phyloP scores from a whole-genome alignment of 2,329 filamentous ascomycete species.

The Neonectria hederae region DNA sequence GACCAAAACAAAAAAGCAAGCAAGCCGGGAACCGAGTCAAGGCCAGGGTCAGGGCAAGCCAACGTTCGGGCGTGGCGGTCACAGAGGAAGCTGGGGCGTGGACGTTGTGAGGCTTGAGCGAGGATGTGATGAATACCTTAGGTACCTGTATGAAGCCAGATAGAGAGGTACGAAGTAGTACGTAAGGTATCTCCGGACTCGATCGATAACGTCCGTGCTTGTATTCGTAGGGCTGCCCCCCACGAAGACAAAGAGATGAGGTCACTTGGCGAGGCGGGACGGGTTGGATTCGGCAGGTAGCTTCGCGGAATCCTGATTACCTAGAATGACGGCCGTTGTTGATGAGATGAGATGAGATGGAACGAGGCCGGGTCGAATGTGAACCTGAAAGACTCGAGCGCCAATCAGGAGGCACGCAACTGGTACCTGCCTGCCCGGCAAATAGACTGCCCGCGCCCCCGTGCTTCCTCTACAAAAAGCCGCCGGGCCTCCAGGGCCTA shows the following conservation, averaged over 20 bases:
- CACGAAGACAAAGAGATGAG: slow-evolving; percentile 1
- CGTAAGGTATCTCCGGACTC: slow-evolving; percentile 2
- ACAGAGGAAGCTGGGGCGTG: not conserved
- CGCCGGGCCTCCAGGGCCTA: not conserved
- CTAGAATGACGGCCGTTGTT: slow-evolving; percentile 6
- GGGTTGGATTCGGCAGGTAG: slow-evolving; percentile 11
- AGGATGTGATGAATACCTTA: no score
- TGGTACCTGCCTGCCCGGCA: not conserved
- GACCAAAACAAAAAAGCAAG: not conserved
- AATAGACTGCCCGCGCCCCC: not conserved
- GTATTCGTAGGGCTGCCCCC: slow-evolving; percentile 11
- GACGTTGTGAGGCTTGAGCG: not conserved
- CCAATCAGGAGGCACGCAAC: slow-evolving; percentile 2
- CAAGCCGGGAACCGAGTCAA: not conserved
- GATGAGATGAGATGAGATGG: slow-evolving; percentile 14
- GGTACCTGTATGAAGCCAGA: not conserved
- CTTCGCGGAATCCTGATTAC: slow-evolving; percentile 2
- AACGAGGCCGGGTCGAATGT: slow-evolving; percentile 3
- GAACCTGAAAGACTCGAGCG: not conserved
- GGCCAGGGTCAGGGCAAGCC: not conserved
- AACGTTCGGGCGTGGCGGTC: not conserved
- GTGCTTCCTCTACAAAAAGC: not conserved
- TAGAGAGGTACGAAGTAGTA: not conserved
- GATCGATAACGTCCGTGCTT: slow-evolving; percentile 5
- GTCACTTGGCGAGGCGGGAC: not conserved